A percentile compares a stretch with the other conserved stretches of the same genome.
phyloP scores from a whole-genome alignment of 768 basidiomycete genomes.

The Suillus weaverae region DNA sequence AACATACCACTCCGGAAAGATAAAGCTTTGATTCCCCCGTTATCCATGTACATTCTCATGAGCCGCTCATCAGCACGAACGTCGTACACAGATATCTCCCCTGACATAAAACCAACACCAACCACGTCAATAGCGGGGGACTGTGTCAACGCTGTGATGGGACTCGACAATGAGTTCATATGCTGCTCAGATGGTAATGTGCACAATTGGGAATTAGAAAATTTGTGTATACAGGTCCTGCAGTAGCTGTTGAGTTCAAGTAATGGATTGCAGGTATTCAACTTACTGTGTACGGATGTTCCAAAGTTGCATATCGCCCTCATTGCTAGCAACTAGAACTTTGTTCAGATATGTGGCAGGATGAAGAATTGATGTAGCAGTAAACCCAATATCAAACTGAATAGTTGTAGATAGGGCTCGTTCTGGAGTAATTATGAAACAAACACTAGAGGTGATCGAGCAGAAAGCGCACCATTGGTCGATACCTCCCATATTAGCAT shows the following conservation, averaged over 20 bases:
- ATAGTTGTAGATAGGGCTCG: constrained; percentile 50
- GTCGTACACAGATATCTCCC: constrained; percentile 87
- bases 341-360: constrained; percentile 98
- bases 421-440: constrained; percentile 15
- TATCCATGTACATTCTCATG: constrained; percentile 89
- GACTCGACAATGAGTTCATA: constrained; percentile 32
- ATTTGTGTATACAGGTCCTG: constrained; percentile 84
- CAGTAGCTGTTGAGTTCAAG: background rate
- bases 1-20: constrained; percentile 83
- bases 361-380: constrained; percentile 83
- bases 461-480: constrained; percentile 47
- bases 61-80: constrained; percentile 87
- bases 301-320: constrained; percentile 91
- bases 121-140: constrained; percentile 96
- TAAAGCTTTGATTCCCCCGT: constrained; percentile 71
- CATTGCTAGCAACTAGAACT: constrained; percentile 76
- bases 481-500: constrained; percentile 80
- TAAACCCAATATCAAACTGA: constrained; percentile 80
- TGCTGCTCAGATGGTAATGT: constrained; percentile 34
- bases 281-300: constrained; percentile 82
- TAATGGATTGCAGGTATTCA: background rate
- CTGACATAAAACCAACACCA: constrained; percentile 88
- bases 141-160: constrained; percentile 81
- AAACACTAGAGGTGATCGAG: background rate
- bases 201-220: constrained; percentile 55